Base-by-base conservation (phyloP, 2,329 filamentous ascomycete genomes). In the Pseudogymnoascus sp. region DNA sequence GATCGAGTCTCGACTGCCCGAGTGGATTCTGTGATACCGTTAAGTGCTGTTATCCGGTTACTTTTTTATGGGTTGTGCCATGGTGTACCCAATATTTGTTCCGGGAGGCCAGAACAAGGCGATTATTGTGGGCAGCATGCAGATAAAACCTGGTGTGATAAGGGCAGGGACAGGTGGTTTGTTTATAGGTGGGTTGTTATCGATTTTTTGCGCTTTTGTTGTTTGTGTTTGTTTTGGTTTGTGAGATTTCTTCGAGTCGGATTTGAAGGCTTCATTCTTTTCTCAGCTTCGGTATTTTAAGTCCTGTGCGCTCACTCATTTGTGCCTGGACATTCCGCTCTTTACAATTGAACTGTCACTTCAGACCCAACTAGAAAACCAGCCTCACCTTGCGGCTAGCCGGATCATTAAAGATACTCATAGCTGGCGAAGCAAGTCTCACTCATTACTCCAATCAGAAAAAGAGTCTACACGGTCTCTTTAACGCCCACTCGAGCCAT, bases 141-240 rank as follows among this genome's bases (percentile, higher is more conserved):
- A 56, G 28, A 33, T 56, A 56, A 33, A 56, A 56, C 10, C 14
- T 33, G 50, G 28, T 56, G 50, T 33, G 50, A 56, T 56, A 56
- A 56, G 50, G 50, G 50, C 31, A 46, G 41, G 22, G 41, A 56
- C 16, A 33, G 50, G 16, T 56, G 28, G 50, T 56, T 56, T 56
- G 50, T 56, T 56, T 56, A 56, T 33, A 56, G 26, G 50, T 56
- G 50, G 50, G 50, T 56, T 56, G 33, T 33, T 56, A 56, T 22
- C 5, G 50, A 1, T 56, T 56, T 56, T 56, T 33, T 33, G 10
- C 28, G n/a, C 7, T 40, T n/a, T 16, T 40, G 2, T n/a, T 40
- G 37, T 31, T 19, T 31, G 46, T 43, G 19, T 26, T 46, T 31
- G 46, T 53, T 53, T 46, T 16, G 46, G 8, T 53, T 53, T 53